Evolutionary conservation across 2,329 filamentous ascomycete species (phyloP).

Genomic region (Penicillium sp.): DNA sequence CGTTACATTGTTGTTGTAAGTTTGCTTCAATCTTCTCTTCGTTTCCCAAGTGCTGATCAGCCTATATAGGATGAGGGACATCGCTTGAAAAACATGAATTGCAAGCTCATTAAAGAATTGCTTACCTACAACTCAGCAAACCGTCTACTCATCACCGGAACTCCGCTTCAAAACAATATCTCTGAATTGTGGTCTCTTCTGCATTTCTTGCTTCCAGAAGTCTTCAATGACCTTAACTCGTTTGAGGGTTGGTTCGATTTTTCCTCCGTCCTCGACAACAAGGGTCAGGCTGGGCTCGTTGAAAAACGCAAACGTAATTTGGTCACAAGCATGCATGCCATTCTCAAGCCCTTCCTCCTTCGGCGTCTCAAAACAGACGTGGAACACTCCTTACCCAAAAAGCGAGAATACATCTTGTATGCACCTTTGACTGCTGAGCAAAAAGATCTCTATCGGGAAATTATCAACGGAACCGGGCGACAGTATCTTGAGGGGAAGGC

Average conservation of each 20-base stretch:
- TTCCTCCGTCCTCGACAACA: slow-evolving; percentile 81
- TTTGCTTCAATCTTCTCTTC: background rate
- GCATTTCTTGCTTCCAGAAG: slow-evolving; percentile 87
- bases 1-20: slow-evolving; percentile 90
- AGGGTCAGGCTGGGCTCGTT: slow-evolving; percentile 73
- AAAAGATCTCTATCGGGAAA: slow-evolving; percentile 83
- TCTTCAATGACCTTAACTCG: slow-evolving; percentile 88
- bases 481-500: slow-evolving; percentile 53
- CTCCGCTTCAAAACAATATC: slow-evolving; percentile 91
- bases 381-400: slow-evolving; percentile 85
- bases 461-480: slow-evolving; percentile 71
- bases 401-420: slow-evolving; percentile 93
- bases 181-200: slow-evolving; percentile 92
- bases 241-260: slow-evolving; percentile 99
- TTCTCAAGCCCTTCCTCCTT: slow-evolving; percentile 86
- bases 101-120: slow-evolving; percentile 83
- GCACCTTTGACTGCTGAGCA: slow-evolving; percentile 89
- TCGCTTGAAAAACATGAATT: slow-evolving; percentile 94
- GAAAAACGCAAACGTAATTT: slow-evolving; percentile 75
- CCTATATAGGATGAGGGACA: slow-evolving; percentile 78
- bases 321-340: slow-evolving; percentile 85
- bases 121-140: slow-evolving; percentile 88
- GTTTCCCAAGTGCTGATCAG: slow-evolving; percentile 14
- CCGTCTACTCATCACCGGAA: slow-evolving; percentile 88
- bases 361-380: slow-evolving; percentile 91